Base-by-base conservation (phyloP, 176 grass and related monocot genomes). In the Metroxylon sagu region DNA sequence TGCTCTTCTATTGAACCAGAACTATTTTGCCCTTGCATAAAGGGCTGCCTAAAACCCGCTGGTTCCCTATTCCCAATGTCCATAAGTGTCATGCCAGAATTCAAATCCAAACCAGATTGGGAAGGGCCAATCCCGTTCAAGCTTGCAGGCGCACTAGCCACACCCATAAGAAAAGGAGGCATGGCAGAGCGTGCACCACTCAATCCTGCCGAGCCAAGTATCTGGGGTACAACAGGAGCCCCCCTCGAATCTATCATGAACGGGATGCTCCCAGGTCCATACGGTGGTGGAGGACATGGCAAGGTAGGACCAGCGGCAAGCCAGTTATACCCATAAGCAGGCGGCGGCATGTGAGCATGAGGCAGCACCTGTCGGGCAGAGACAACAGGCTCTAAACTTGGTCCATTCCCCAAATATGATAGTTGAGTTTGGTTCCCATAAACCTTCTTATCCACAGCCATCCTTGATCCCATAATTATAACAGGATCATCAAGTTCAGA, bases 241-340 rank as follows among this genome's bases (percentile, higher is more conserved):
- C 8, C 18, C 7, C 66, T 39, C 2, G 66, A 12, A 30, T 68
- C 66, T 25, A 29, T 21, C 68, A 71, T 60, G 68, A 60, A 60
- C 8, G 56, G 43, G n/a, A 71, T 29, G 56, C 8, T 29, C 27
- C 56, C 68, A 31, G 39, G 56, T 50, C 52, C 16, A 59, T 59
- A 59, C 26, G 18, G 17, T 50, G 56, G 16, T 50, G 55, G 1
- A 59, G 68, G 53, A 17, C 25, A 23, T 0, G 67, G 21, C 29
- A 68, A 16, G 5, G 27, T 2, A 39, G 18, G 39, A 35, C 23
- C 39, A 8, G 25, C 27, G 1, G 56, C 35, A 28, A 27, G 39
- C 2, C 68, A 56, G 60, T 19, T 6, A 18, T 50, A 71, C 3
- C 25, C 25, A 51, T 52, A 71, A 59, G 48, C 25, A 19, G 23